Percentiles rank a stretch among this genome's conserved stretches.
Conservation (phyloP, 352 stramenopile species). For the Phytophthora lateralis region DNA sequence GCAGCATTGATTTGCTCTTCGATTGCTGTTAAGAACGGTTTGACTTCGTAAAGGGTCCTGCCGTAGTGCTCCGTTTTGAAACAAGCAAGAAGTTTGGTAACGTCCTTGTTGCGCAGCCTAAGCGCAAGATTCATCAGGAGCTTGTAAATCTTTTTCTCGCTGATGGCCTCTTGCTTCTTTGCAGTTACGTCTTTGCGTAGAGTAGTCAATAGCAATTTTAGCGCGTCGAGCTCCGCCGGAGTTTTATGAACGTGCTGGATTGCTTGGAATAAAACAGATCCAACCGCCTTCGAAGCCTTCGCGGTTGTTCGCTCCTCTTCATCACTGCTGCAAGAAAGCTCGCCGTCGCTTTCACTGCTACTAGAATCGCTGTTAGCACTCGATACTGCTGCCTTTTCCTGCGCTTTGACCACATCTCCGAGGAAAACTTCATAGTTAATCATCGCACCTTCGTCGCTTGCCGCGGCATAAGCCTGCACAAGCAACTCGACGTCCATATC, state of each 20-base stretch:
- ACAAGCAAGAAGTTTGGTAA: slow-evolving; percentile 45
- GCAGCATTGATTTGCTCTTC: slow-evolving; percentile 36
- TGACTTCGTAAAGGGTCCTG: slow-evolving; percentile 39
- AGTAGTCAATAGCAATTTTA: slow-evolving; percentile 32
- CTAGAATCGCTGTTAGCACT: slow-evolving; percentile 25
- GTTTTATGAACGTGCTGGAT: slow-evolving; percentile 47
- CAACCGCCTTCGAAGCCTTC: slow-evolving; percentile 34
- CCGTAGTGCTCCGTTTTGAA: slow-evolving; percentile 39
- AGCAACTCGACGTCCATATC: slow-evolving; percentile 62
- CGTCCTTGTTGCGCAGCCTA: slow-evolving; percentile 58
- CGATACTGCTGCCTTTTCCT: slow-evolving; percentile 22
- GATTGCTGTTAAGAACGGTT: slow-evolving; percentile 33
- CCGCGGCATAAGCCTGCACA: slow-evolving; percentile 32
- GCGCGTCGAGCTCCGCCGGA: slow-evolving; percentile 39
- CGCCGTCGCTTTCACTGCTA: slow-evolving; percentile 43
- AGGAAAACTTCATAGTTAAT: slow-evolving; percentile 66
- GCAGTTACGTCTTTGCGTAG: slow-evolving; percentile 26
- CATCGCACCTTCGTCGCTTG: slow-evolving; percentile 27
- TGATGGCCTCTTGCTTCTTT: slow-evolving; percentile 39
- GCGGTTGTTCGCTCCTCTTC: slow-evolving; percentile 41
- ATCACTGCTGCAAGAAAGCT: slow-evolving; percentile 37
- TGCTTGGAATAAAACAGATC: slow-evolving; percentile 34
- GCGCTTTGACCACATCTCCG: slow-evolving; percentile 46
- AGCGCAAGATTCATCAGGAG: slow-evolving; percentile 49
- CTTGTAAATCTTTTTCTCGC: slow-evolving; percentile 72